Evolutionary conservation across 78 protist species (phyloP).

Genomic region (Dictyostelium citrinum): DNA sequence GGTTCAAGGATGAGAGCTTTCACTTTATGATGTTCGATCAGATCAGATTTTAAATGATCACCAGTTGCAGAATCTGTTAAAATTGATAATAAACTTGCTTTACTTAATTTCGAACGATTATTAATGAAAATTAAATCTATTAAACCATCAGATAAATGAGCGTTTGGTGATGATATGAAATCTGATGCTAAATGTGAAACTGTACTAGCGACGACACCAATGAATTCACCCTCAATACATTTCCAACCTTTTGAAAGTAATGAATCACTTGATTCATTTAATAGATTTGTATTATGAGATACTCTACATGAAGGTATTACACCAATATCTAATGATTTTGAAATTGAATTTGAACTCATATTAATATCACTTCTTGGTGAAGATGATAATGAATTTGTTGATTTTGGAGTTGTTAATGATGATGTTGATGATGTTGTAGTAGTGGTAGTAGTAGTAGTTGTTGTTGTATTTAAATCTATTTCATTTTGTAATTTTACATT

Average conservation of each 20-base stretch:
- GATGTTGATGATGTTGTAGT: background rate
- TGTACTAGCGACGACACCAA: constrained; percentile 49
- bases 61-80: constrained; percentile 49
- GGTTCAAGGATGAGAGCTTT: constrained; percentile 51
- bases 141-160: constrained; percentile 62
- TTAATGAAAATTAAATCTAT: constrained; percentile 32
- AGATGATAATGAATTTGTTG: background rate
- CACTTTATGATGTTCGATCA: constrained; percentile 40
- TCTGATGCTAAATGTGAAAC: constrained; percentile 54
- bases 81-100: constrained; percentile 22
- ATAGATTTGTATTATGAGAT: background rate
- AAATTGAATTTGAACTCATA: background rate
- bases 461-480: background rate
- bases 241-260: constrained; percentile 12
- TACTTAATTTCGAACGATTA: constrained; percentile 16
- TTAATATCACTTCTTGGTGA: background rate
- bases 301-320: background rate
- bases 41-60: constrained; percentile 27
- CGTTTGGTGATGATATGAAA: constrained; percentile 61
- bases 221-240: constrained; percentile 47
- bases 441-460: background rate
- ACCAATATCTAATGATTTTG: background rate
- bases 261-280: background rate
- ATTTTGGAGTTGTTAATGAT: background rate
- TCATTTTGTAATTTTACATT: too few species aligned